A percentile compares a stretch with the other conserved stretches of the same genome.
phyloP scores from a whole-genome alignment of 257 asterid species.

The Solanum boliviense region DNA sequence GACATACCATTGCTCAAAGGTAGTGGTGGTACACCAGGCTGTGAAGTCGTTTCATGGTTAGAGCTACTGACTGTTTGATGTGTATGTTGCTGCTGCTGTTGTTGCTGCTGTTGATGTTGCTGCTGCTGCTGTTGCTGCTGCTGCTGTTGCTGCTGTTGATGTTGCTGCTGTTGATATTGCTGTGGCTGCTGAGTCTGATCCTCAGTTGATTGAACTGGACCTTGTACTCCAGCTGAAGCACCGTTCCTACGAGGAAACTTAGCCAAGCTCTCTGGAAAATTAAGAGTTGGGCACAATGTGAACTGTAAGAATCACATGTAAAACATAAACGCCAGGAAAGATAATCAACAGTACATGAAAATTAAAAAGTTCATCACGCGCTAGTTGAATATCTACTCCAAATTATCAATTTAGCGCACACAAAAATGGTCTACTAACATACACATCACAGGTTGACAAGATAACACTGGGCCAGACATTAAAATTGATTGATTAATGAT shows the following conservation, averaged over 20 bases:
- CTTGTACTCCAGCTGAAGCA: conserved; percentile 43
- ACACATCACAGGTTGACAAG: background rate
- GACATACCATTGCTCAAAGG: conserved; percentile 35
- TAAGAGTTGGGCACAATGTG: background rate
- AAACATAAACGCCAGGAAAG: background rate
- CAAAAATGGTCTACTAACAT: background rate
- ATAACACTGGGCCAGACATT: background rate
- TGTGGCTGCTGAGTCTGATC: conserved; percentile 29
- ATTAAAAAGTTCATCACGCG: background rate
- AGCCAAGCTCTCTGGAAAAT: conserved; percentile 72
- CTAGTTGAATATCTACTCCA: background rate
- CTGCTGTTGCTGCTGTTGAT: conserved; percentile 1
- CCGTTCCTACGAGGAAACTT: conserved; percentile 74
- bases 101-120: conserved; percentile 15
- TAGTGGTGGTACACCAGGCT: conserved; percentile 31
- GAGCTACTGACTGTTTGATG: conserved; percentile 10
- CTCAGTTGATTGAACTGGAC: conserved; percentile 50
- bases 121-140: conserved; percentile 6
- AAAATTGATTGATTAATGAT: background rate
- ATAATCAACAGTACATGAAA: background rate
- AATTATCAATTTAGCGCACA: background rate
- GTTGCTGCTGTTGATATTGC: conserved; percentile 15
- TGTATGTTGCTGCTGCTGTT: conserved; percentile 23
- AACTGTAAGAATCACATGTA: background rate
- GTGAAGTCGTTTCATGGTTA: conserved; percentile 36